Evolutionary conservation across 306 rosid species (phyloP), one percentile per base, ranked within the genome.

Genomic region (Lotus japonicus): DNA sequence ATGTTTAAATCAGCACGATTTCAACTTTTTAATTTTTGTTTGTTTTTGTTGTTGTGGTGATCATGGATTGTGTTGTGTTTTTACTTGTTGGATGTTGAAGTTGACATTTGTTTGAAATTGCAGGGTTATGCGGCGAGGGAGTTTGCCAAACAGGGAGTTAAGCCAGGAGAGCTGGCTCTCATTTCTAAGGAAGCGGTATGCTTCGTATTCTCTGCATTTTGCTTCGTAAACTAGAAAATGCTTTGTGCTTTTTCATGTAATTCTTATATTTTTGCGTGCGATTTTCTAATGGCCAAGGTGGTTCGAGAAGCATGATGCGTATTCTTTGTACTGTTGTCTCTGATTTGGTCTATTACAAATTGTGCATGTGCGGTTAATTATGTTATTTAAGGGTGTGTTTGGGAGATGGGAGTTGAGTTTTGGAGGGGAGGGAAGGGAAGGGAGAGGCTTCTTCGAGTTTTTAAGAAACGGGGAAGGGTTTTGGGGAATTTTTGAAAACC

Each of bases 111-210:
- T 52, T 66, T 7, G 0, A 48, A 58, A n/a, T 66, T 59, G 13
- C 45, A 94, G 99, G 99, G 99, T 62, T 94, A 94, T 74, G 99
- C 99, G 11, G 99, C 99, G 6, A 86, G 90, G 83, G 92, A 94
- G 83, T 94, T 94, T 72, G 82, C 80, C 72, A 94, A 86, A 57
- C 86, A 85, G 67, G 99, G 97, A 48, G 41, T 94, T 77, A 81
- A 84, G 74, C 81, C 89, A 17, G 97, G 97, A 62, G 99, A 94
- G 82, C 86, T 94, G 69, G 99, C 96, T 7, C 63, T 94, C 67
- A 84, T 94, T 46, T 94, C 99, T 65, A 94, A 88, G 62, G 99
- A 94, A 80, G 95, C 90, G 85, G 99, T 94, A 85, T 18, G 63
- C 9, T 66, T 70, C 53, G 69, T 13, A 4, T 31, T 2, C 28